phyloP scores from a whole-genome alignment of 805 yeast genomes.

The Candida schatavii region DNA sequence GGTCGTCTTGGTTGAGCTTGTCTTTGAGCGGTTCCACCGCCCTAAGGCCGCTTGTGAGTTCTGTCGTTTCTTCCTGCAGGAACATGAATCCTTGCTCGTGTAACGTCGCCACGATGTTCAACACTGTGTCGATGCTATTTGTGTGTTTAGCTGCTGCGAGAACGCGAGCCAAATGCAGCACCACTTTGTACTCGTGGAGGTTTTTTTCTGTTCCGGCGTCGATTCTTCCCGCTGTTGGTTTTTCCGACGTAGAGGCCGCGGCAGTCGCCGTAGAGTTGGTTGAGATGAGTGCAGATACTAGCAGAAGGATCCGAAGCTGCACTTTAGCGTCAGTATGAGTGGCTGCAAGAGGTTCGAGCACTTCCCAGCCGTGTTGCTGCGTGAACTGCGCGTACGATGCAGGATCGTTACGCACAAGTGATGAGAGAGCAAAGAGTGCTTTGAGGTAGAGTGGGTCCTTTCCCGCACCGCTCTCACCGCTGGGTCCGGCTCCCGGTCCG shows the following conservation, averaged over 20 bases:
- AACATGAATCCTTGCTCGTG: slow-evolving; percentile 43
- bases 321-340: slow-evolving; percentile 31
- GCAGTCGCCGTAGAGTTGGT: slow-evolving; percentile 42
- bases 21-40: slow-evolving; percentile 43
- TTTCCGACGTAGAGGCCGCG: slow-evolving; percentile 23
- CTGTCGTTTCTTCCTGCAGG: slow-evolving; percentile 37
- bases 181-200: slow-evolving; percentile 35
- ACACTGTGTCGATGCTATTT: slow-evolving; percentile 55
- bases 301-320: slow-evolving; percentile 53
- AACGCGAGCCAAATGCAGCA: slow-evolving; percentile 28
- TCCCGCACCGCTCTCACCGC: too few species aligned
- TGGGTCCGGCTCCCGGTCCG: slow-evolving; percentile 1
- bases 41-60: slow-evolving; percentile 34
- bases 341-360: slow-evolving; percentile 28
- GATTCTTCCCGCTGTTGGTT: not conserved
- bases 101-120: slow-evolving; percentile 49
- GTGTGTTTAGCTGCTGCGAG: slow-evolving; percentile 37
- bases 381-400: slow-evolving; percentile 56
- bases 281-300: slow-evolving; percentile 58
- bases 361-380: slow-evolving; percentile 59
- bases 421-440: slow-evolving; percentile 75
- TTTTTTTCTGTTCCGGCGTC: slow-evolving; percentile 24
- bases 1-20: slow-evolving; percentile 54
- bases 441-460: slow-evolving; percentile 47
- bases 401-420: slow-evolving; percentile 65